phyloP scores from a whole-genome alignment of 192 early-diverging fungal species.

The Coemansia nantahalensis region DNA sequence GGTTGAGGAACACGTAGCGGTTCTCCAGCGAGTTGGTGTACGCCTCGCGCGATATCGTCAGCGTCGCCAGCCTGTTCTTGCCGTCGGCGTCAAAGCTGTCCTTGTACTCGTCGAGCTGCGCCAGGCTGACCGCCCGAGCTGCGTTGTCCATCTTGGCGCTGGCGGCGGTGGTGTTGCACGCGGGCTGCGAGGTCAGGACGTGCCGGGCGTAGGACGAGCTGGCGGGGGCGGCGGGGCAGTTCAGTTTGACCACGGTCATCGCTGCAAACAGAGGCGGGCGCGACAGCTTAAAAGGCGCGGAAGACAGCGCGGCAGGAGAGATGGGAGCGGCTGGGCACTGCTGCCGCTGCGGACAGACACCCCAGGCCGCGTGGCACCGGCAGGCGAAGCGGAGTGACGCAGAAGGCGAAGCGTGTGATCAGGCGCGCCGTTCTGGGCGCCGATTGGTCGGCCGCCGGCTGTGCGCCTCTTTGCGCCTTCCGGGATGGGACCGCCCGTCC shows the following conservation, averaged over 20 bases:
- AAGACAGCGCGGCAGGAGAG: background rate
- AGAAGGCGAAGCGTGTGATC: no score
- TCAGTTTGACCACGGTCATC: conserved; percentile 43
- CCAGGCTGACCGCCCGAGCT: conserved; percentile 7
- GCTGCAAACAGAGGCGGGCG: background rate
- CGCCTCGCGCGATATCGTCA: conserved; percentile 61
- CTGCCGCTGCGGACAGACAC: no score
- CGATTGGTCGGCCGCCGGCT: no score
- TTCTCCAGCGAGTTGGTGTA: conserved; percentile 60
- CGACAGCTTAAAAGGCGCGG: background rate
- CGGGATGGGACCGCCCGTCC: no score
- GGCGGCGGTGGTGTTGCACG: conserved; percentile 3
- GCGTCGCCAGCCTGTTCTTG: conserved; percentile 68
- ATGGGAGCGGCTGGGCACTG: no score
- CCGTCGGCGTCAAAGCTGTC: conserved; percentile 56
- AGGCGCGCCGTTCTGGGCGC: no score
- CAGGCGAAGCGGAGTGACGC: no score
- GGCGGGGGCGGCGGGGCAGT: background rate
- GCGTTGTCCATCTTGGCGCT: conserved; percentile 7
- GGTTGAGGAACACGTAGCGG: conserved; percentile 44
- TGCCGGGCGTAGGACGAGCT: conserved; percentile 42
- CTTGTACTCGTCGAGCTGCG: conserved; percentile 35
- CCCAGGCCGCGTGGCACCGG: no score
- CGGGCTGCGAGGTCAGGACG: conserved; percentile 7
- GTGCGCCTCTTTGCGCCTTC: no score